These are phyloP conservation scores for Talaromyces pinophilus DNA, from an alignment of 2,329 filamentous ascomycete genomes.

Conservation along the genomic window DNA sequence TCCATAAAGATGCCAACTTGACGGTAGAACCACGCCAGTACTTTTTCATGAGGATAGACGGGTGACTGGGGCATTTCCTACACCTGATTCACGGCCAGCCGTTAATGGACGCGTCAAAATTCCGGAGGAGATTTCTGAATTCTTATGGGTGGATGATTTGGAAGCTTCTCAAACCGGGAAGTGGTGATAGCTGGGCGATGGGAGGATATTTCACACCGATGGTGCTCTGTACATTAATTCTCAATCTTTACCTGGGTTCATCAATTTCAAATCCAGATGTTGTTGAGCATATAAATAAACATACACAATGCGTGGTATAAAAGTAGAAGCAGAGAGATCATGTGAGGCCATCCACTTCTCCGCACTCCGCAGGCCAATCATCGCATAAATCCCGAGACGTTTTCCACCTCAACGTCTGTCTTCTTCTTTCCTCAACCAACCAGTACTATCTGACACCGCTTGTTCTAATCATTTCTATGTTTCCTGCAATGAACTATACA, in stretches of 20 bases:
- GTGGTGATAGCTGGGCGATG: background rate
- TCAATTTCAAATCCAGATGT: background rate
- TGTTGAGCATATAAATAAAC: too few species aligned
- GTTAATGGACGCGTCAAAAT: background rate
- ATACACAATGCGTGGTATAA: background rate
- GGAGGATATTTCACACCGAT: background rate
- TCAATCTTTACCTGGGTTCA: background rate
- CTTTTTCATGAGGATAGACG: too few species aligned
- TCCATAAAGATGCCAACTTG: too few species aligned
- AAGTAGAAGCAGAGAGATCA: background rate
- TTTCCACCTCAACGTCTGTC: background rate
- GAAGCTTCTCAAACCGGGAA: background rate
- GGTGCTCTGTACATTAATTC: background rate
- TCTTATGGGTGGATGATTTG: background rate
- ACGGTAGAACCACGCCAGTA: too few species aligned
- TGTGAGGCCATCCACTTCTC: slow-evolving; percentile 5
- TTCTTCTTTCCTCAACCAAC: background rate
- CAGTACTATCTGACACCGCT: background rate
- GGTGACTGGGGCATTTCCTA: too few species aligned
- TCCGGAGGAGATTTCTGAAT: background rate
- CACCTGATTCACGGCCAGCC: too few species aligned
- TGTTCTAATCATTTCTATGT: background rate
- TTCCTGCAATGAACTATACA: background rate
- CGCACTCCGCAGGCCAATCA: slow-evolving; percentile 13
- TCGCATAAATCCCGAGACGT: slow-evolving; percentile 1